Conservation (phyloP, 2,329 filamentous ascomycete species). For the Colletotrichum shisoi region DNA sequence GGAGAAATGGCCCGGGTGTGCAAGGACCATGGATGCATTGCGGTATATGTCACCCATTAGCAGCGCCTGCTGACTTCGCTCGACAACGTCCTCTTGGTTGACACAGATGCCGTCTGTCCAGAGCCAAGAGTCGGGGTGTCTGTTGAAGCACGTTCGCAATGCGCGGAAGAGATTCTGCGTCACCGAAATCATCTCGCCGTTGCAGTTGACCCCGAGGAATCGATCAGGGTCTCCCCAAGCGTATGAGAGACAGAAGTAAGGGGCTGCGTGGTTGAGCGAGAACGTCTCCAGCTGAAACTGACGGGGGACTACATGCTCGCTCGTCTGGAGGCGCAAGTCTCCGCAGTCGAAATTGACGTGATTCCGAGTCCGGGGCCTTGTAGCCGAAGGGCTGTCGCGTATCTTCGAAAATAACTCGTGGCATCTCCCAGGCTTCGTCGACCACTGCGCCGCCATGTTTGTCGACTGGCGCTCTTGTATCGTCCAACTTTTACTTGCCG, state of each 20-base stretch:
- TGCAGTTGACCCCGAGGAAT: conserved; percentile 8
- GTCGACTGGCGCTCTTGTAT: conserved; percentile 5
- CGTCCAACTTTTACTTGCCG: conserved; percentile 19
- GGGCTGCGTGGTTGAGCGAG: conserved; percentile 12
- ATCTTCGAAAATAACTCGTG: conserved; percentile 4
- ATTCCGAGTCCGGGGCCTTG: neutral
- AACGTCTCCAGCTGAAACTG: conserved; percentile 18
- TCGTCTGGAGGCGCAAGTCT: conserved; percentile 1
- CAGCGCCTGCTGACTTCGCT: conserved; percentile 21
- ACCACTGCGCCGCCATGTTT: neutral
- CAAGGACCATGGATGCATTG: conserved; percentile 7
- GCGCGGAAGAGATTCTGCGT: conserved; percentile 28
- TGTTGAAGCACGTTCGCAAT: conserved; percentile 11
- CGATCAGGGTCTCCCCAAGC: conserved; percentile 23
- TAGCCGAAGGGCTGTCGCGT: neutral
- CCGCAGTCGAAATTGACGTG: conserved; percentile 3
- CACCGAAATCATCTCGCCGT: conserved; percentile 11
- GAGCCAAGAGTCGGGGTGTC: conserved; percentile 15
- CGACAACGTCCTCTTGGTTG: conserved; percentile 22
- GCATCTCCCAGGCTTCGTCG: neutral
- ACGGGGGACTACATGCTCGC: neutral
- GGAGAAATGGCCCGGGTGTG: conserved; percentile 13
- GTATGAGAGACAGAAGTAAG: conserved; percentile 27
- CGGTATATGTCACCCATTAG: conserved; percentile 24
- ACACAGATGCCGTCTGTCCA: conserved; percentile 33